Percentiles rank a stretch among this genome's conserved stretches.
These are phyloP conservation scores for Yamadazyma sp. DNA, from an alignment of 1,139 yeast species.

Conservation along the genomic window DNA sequence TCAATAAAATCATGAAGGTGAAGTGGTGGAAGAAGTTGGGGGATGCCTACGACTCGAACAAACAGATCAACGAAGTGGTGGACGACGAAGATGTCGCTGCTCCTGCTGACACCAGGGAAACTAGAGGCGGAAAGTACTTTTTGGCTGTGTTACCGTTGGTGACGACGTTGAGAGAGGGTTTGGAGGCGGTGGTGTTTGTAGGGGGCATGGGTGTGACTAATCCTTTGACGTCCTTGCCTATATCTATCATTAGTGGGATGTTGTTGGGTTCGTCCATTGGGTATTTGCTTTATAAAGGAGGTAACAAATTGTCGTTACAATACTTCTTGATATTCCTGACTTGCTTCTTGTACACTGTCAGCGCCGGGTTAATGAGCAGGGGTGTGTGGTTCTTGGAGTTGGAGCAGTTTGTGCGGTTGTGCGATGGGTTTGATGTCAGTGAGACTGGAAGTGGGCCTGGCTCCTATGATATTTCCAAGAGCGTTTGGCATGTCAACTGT, in stretches of 20 bases:
- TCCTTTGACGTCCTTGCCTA: slow-evolving; percentile 21
- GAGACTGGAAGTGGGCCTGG: slow-evolving; percentile 53
- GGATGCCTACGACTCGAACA: slow-evolving; percentile 29
- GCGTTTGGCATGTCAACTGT: slow-evolving; percentile 51
- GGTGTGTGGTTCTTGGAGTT: slow-evolving; percentile 49
- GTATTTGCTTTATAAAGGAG: slow-evolving; percentile 38
- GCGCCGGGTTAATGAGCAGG: slow-evolving; percentile 47
- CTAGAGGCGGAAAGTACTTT: slow-evolving; percentile 24
- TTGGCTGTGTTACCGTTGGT: slow-evolving; percentile 46
- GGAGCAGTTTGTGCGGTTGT: slow-evolving; percentile 38
- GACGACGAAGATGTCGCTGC: neutral
- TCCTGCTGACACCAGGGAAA: neutral
- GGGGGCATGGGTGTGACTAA: slow-evolving; percentile 44
- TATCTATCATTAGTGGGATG: slow-evolving; percentile 31
- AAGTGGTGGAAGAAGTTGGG: slow-evolving; percentile 52
- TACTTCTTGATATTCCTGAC: slow-evolving; percentile 43
- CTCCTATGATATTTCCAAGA: slow-evolving; percentile 38
- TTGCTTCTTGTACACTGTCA: slow-evolving; percentile 42
- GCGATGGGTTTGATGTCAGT: slow-evolving; percentile 47
- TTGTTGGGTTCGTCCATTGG: slow-evolving; percentile 36
- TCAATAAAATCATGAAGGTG: slow-evolving; percentile 63
- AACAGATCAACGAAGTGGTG: slow-evolving; percentile 2
- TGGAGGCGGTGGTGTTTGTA: slow-evolving; percentile 48
- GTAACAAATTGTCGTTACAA: slow-evolving; percentile 42
- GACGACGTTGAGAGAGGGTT: slow-evolving; percentile 48